Evolutionary conservation across 768 basidiomycete genomes (phyloP), one percentile per base, ranked within the genome.

Genomic region (Trametes gibbosa): DNA sequence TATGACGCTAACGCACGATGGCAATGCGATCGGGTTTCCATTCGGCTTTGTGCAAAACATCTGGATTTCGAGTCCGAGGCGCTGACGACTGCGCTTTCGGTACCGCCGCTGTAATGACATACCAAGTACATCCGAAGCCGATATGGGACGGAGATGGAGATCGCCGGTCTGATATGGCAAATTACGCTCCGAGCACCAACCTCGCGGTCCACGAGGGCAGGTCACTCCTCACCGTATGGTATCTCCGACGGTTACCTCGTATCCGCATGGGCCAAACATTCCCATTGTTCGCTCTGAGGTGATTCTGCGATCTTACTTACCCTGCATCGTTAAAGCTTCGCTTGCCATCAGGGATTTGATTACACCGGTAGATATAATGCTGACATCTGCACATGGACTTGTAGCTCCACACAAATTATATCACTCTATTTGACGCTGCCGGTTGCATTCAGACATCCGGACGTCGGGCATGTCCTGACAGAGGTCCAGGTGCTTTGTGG

Each of bases 401-500:
- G 19, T 9, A 5, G 42, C n/a, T 21, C 42, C 5, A 48, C 35
- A 16, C 45, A 48, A 27, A 14, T 39, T 23, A n/a, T 39, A 24
- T n/a, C 35, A 48, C 54, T 23, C 25, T 16, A 9, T 34, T 19
- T 19, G 32, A 34, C 48, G 25, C 5, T 23, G 19, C 1, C 14
- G 23, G 29, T 29, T 24, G 27, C 14, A 5, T 14, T 40, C 37
- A 46, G 40, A 49, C 14, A 17, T 53, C 58, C 58, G 58, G 52
- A 41, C 27, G 45, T 42, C 58, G 58, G 58, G 35, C 35, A 10
- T 24, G 45, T 23, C 35, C 23, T 59, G 48, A 35, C 49, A 32
- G 52, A 35, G 37, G 5, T 6, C 24, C 21, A 35, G 47, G 47
- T 49, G 19, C 53, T 60, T 55, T 39, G 59, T 60, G 52, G 53